These are phyloP conservation scores for Aureobasidium uvarum DNA, from an alignment of 2,329 filamentous ascomycete species.

Conservation along the genomic window DNA sequence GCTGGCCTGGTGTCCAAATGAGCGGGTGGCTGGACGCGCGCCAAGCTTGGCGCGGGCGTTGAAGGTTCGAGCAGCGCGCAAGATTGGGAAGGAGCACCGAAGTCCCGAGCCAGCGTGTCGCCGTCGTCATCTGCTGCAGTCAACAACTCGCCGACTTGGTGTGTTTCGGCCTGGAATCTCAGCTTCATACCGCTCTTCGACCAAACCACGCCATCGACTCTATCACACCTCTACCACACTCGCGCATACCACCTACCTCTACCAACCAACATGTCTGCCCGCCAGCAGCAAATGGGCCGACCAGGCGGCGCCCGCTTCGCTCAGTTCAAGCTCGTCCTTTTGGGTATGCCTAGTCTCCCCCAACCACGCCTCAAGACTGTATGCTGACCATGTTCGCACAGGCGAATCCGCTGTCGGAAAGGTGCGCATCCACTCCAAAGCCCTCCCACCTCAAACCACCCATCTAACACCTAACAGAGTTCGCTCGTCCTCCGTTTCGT, in stretches of 20 bases:
- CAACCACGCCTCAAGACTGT: background rate
- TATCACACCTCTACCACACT: background rate
- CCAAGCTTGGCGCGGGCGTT: background rate
- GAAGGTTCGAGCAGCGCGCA: constrained; percentile 16
- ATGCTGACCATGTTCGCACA: constrained; percentile 43
- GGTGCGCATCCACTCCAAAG: constrained; percentile 30
- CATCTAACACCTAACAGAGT: constrained; percentile 60
- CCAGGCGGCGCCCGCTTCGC: constrained; percentile 75
- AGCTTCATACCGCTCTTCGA: background rate
- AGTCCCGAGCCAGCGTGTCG: background rate
- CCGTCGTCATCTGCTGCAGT: constrained; percentile 18
- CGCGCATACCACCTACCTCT: constrained; percentile 1
- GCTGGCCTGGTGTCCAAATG: background rate
- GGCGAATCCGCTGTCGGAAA: constrained; percentile 99
- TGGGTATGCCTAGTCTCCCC: constrained; percentile 66
- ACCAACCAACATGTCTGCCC: constrained; percentile 68
- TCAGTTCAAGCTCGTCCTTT: constrained; percentile 97
- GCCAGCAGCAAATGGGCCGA: constrained; percentile 69
- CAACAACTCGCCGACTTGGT: constrained; percentile 4
- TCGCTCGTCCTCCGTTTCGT: constrained; percentile 97
- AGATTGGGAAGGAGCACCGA: constrained; percentile 1
- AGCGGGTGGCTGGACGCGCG: background rate
- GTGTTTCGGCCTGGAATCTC: background rate
- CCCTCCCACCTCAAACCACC: background rate
- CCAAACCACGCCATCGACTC: background rate